A percentile compares a stretch with the other conserved stretches of the same genome.
Conservation (phyloP, 768 basidiomycete species). For the Lenzites betulinus region DNA sequence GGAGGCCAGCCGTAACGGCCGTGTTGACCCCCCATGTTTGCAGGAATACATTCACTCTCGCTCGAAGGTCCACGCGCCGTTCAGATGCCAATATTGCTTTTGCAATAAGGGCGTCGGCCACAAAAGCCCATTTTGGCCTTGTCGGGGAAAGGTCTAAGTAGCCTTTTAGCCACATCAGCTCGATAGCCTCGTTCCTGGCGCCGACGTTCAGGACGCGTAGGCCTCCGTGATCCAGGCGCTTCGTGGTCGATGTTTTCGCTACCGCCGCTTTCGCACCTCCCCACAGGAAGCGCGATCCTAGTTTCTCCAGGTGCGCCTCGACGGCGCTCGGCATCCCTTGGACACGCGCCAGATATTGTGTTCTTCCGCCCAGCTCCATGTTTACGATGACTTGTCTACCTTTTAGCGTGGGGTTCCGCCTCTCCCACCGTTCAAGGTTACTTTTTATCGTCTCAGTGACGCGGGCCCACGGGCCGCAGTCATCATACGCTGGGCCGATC, state of each 20-base stretch:
- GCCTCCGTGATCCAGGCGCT: no score
- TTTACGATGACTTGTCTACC: no score
- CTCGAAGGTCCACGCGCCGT: not conserved
- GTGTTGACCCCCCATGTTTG: no score
- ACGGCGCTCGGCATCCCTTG: constrained; percentile 26
- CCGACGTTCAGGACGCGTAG: not conserved
- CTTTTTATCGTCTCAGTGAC: not conserved
- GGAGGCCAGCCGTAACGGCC: not conserved
- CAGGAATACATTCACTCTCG: not conserved
- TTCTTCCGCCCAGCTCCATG: no score
- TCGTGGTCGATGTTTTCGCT: no score
- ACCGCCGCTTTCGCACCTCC: not conserved
- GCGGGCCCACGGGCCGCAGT: not conserved
- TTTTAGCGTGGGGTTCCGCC: no score
- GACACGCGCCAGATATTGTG: no score
- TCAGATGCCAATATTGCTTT: not conserved
- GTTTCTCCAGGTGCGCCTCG: not conserved
- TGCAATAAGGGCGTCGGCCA: constrained; percentile 12
- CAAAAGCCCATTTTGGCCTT: constrained; percentile 13
- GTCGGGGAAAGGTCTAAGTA: not conserved
- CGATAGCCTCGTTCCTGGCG: constrained; percentile 17
- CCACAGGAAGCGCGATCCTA: not conserved
- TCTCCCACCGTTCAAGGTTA: constrained; percentile 1
- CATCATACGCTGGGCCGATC: constrained; percentile 14
- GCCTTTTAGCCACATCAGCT: constrained; percentile 15